These are phyloP conservation scores for Bonia amplexicaulis DNA, from an alignment of 176 grass and related monocot genomes.

Conservation along the genomic window DNA sequence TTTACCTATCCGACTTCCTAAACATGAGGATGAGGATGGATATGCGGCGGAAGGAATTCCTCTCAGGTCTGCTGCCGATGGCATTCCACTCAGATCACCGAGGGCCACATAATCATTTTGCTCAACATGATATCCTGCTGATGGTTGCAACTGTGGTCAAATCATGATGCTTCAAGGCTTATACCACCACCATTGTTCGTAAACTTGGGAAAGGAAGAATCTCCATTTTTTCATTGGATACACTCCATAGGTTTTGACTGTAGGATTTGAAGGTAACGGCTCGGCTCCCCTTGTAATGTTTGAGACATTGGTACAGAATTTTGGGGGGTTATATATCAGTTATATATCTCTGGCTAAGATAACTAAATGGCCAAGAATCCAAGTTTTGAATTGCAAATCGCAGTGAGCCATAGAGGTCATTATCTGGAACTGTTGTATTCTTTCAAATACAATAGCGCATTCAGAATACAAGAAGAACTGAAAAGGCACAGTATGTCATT, in stretches of 20 bases:
- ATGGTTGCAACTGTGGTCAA: background rate
- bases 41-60: slow-evolving; percentile 68
- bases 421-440: slow-evolving; percentile 6
- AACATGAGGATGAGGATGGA: slow-evolving; percentile 60
- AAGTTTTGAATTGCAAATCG: slow-evolving; percentile 15
- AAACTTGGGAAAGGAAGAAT: slow-evolving; percentile 25
- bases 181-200: background rate
- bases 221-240: slow-evolving; percentile 30
- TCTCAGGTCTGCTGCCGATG: slow-evolving; percentile 64
- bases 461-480: slow-evolving; percentile 1
- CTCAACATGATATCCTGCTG: slow-evolving; percentile 17
- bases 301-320: slow-evolving; percentile 40
- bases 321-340: slow-evolving; percentile 30
- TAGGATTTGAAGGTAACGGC: slow-evolving; percentile 44
- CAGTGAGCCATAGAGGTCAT: slow-evolving; percentile 1
- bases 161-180: background rate
- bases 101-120: slow-evolving; percentile 49
- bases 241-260: slow-evolving; percentile 43
- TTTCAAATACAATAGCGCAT: slow-evolving; percentile 10
- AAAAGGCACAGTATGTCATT: background rate
- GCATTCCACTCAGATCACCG: slow-evolving; percentile 77
- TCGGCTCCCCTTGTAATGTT: slow-evolving; percentile 42
- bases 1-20: slow-evolving; percentile 49
- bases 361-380: slow-evolving; percentile 25
- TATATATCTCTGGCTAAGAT: slow-evolving; percentile 41